phyloP scores from a whole-genome alignment of 768 basidiomycete species.

The Amanita fuliginea region DNA sequence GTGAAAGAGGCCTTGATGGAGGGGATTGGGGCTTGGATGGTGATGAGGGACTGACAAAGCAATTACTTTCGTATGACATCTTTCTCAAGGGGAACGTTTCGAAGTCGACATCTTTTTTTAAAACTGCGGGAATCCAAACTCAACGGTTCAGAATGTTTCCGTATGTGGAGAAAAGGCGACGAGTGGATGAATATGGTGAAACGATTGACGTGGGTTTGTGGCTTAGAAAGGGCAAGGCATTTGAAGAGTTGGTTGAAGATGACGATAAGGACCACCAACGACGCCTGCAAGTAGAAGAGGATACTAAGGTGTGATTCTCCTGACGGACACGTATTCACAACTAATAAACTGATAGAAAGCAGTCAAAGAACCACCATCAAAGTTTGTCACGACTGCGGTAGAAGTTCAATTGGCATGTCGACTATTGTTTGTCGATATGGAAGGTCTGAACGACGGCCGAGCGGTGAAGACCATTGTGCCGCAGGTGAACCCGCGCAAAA shows the following conservation, averaged over 20 bases:
- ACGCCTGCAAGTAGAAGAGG: constrained; percentile 63
- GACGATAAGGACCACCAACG: constrained; percentile 73
- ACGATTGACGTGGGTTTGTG: constrained; percentile 93
- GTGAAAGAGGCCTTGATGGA: constrained; percentile 38
- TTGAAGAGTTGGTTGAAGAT: constrained; percentile 83
- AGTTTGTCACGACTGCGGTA: constrained; percentile 68
- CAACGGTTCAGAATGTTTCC: constrained; percentile 97
- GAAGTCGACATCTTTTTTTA: constrained; percentile 80
- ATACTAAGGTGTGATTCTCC: constrained; percentile 51
- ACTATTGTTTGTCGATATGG: constrained; percentile 89
- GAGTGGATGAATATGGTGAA: constrained; percentile 95
- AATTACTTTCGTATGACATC: constrained; percentile 85
- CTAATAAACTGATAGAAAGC: constrained; percentile 38
- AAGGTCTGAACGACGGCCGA: constrained; percentile 92
- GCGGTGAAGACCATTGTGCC: constrained; percentile 96
- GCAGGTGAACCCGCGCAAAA: constrained; percentile 91
- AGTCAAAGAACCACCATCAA: constrained; percentile 80
- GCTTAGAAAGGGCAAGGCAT: constrained; percentile 82
- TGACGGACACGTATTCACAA: background rate
- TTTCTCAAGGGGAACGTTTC: constrained; percentile 95
- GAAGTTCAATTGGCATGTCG: constrained; percentile 79
- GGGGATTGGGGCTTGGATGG: constrained; percentile 64
- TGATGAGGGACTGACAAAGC: constrained; percentile 66
- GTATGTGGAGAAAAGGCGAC: constrained; percentile 82
- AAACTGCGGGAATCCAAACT: constrained; percentile 53